A percentile compares a stretch with the other conserved stretches of the same genome.
phyloP scores from a whole-genome alignment of 345 rosid genomes.

The Lepidium sativum region DNA sequence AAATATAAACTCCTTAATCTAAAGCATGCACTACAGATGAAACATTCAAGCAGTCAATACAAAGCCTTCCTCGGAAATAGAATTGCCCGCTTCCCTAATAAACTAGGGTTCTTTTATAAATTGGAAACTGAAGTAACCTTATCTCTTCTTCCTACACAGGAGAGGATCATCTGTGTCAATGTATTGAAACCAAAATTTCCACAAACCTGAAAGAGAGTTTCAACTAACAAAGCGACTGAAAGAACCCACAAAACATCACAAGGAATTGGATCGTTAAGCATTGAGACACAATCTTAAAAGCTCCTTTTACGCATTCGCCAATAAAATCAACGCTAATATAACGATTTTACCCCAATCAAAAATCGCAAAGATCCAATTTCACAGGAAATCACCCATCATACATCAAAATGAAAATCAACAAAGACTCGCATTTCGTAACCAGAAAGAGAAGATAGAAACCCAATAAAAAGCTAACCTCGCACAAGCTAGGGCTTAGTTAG shows the following conservation, averaged over 20 bases:
- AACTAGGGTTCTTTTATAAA: not conserved
- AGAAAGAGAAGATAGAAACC: not conserved
- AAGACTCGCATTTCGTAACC: not conserved
- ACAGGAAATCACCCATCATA: not conserved
- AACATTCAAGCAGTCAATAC: not conserved
- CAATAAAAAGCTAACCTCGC: constrained; percentile 14
- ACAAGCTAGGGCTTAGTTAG: constrained; percentile 15
- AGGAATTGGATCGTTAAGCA: constrained; percentile 1
- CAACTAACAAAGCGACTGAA: constrained; percentile 1
- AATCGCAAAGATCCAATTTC: constrained; percentile 24
- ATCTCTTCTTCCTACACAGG: not conserved
- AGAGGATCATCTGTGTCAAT: not conserved
- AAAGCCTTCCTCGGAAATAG: not conserved
- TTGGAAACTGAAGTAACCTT: not conserved
- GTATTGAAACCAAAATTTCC: not conserved
- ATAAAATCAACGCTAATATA: not conserved
- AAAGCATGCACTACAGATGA: not conserved
- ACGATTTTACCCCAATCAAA: constrained; percentile 6
- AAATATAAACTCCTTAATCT: not conserved
- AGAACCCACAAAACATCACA: not conserved
- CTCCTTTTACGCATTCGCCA: not conserved
- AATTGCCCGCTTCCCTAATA: not conserved
- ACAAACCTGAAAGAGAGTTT: not conserved
- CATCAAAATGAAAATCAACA: constrained; percentile 1
- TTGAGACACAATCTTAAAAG: not conserved